Evolutionary conservation across 768 basidiomycete species (phyloP).

Genomic region (Filobasidium wieringae): DNA sequence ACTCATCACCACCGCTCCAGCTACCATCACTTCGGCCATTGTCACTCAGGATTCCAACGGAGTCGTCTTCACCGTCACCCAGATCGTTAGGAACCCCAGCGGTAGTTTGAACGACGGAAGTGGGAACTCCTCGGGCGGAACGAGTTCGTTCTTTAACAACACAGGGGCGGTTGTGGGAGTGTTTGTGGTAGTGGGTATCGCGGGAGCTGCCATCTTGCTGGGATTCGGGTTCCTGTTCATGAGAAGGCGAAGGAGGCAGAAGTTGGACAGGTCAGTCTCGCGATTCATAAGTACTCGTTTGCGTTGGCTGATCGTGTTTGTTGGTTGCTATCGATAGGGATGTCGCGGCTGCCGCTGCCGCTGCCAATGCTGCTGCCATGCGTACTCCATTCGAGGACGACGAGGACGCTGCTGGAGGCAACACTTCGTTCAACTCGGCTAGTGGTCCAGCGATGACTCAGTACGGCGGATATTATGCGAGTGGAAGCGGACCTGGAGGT

Average conservation of each 20-base stretch:
- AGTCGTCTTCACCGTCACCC: conserved; percentile 33
- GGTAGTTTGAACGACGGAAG: conserved; percentile 29
- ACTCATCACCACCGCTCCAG: conserved; percentile 29
- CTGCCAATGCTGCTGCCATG: conserved; percentile 30
- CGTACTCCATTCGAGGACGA: conserved; percentile 35
- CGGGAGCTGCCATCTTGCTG: conserved; percentile 45
- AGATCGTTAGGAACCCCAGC: conserved; percentile 34
- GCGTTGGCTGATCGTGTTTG: background rate
- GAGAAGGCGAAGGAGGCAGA: conserved; percentile 31
- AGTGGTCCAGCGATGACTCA: conserved; percentile 29
- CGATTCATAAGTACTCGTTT: background rate
- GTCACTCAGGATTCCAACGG: conserved; percentile 29
- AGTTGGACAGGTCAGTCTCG: conserved; percentile 27
- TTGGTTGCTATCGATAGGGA: conserved; percentile 14
- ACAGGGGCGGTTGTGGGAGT: conserved; percentile 59
- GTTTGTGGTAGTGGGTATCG: conserved; percentile 63
- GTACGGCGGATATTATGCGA: conserved; percentile 34
- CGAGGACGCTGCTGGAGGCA: conserved; percentile 21
- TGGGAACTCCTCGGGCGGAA: conserved; percentile 10
- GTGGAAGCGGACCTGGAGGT: conserved; percentile 24
- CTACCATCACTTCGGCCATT: conserved; percentile 26
- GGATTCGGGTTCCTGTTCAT: conserved; percentile 44
- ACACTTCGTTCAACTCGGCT: conserved; percentile 11
- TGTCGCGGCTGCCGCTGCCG: conserved; percentile 35
- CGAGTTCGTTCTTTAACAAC: conserved; percentile 57